Conservation (phyloP, 257 asterid genomes). For the Anisodus tanguticus region DNA sequence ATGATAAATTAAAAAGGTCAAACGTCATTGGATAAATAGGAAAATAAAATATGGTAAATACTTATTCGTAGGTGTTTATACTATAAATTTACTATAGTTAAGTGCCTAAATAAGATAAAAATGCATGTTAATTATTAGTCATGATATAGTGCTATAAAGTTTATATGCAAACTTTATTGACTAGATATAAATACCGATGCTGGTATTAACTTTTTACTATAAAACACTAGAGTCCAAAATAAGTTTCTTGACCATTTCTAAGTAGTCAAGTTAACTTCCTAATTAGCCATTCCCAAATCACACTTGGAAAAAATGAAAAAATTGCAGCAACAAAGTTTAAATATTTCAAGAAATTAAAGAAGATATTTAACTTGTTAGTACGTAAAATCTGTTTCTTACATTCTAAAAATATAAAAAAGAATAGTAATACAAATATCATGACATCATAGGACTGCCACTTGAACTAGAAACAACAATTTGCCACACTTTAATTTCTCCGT, state of each 20-base stretch:
- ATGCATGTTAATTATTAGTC: too few relatives aligned
- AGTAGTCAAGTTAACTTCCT: background rate
- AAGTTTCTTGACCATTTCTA: conserved; percentile 1
- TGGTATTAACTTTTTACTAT: background rate
- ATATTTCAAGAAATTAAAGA: too few relatives aligned
- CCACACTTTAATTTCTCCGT: conserved; percentile 86
- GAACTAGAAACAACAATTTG: conserved; percentile 45
- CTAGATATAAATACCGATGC: too few relatives aligned
- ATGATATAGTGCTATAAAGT: too few relatives aligned
- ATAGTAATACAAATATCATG: conserved; percentile 1
- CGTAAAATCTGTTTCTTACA: too few relatives aligned
- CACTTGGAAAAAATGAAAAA: background rate
- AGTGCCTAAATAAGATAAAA: too few relatives aligned
- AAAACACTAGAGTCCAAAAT: background rate
- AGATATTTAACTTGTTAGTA: too few relatives aligned
- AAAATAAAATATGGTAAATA: background rate
- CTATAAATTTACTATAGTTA: too few relatives aligned
- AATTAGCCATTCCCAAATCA: background rate
- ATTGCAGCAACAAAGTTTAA: background rate
- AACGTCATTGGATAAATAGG: background rate
- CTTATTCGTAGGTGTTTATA: too few relatives aligned
- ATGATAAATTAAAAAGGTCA: background rate
- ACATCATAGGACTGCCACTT: conserved; percentile 9
- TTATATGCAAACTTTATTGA: too few relatives aligned
- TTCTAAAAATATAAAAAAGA: background rate